Evolutionary conservation across 1,139 yeast genomes (phyloP), one percentile per base, ranked within the genome.

Genomic region (Meyerozyma athensensis): DNA sequence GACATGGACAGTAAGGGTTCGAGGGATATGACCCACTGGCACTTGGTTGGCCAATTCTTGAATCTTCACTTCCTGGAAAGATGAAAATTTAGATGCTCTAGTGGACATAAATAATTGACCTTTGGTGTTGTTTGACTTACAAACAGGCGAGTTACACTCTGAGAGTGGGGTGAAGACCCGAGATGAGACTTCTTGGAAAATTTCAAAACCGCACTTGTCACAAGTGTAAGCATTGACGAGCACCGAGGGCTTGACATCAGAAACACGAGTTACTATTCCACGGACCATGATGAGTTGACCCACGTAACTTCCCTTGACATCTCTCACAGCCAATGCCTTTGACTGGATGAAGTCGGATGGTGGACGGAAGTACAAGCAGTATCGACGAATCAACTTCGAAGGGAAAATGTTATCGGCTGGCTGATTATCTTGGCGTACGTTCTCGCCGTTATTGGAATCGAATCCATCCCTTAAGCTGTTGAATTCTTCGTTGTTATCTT

Each of bases 21-120:
- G 77, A 33, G 99, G 99, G 47, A 94, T 92, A 59, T 92, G 97
- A 35, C 98, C 98, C 17, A 90, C 94, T 0, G 99, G 98, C 8
- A 94, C 98, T 63, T 92, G 98, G 46, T 83, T 83, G 10, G 98
- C 87, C 59, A 92, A 66, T 63, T 94, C 99, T 65, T 94, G 99
- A 44, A 94, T 74, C 53, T 86, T 83, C 38, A 90, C 94, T 53
- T 94, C 98, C 64, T 94, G 99, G 69, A 90, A 94, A 4, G 96
- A 86, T 39, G 85, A 73, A 55, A 94, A 94, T 63, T 92, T 92
- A 22, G 97, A 89, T 1, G 98, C 98, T 52, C 99, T 76, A 5
- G 97, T 89, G 35, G 95, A 80, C 81, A 90, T 86, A 60, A 85
- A 87, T 40, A 94, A 71, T 62, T 87, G 92, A 36, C 98, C 98